Evolutionary conservation across 225 moss, liverwort and hornwort species (phyloP).

Genomic region (Physcomitrellopsis africana): DNA sequence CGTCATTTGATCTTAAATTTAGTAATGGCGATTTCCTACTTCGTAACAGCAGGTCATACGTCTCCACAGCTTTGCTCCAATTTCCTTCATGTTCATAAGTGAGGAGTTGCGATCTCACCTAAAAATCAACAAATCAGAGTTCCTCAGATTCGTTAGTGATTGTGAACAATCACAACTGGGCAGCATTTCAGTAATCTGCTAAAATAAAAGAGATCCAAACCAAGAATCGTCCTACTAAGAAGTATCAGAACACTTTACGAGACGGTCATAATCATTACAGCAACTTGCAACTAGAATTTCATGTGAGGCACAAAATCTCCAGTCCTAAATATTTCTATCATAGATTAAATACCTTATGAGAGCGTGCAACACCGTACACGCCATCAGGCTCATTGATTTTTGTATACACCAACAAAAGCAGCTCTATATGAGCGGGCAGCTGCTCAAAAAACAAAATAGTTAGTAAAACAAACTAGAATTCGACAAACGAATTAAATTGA

Average conservation of each 20-base stretch:
- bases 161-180: constrained; percentile 25
- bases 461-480: constrained; percentile 10
- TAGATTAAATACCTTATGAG: constrained; percentile 74
- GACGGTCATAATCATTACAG: constrained; percentile 14
- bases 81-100: constrained; percentile 97
- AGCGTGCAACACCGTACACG: constrained; percentile 92
- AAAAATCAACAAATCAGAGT: constrained; percentile 24
- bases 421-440: constrained; percentile 87
- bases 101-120: constrained; percentile 86
- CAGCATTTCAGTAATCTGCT: not conserved
- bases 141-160: not conserved
- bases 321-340: not conserved
- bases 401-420: constrained; percentile 83
- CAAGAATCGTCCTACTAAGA: constrained; percentile 12
- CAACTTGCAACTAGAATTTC: constrained; percentile 4
- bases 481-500: not conserved
- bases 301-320: constrained; percentile 1
- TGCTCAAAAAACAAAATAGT: constrained; percentile 34
- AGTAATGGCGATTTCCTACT: constrained; percentile 48
- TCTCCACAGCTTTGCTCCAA: constrained; percentile 95
- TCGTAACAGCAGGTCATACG: constrained; percentile 83
- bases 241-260: constrained; percentile 1
- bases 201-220: not conserved
- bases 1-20: constrained; percentile 33
- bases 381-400: constrained; percentile 99